Conservation (phyloP, 768 basidiomycete species). For the Boletus coccyginus region DNA sequence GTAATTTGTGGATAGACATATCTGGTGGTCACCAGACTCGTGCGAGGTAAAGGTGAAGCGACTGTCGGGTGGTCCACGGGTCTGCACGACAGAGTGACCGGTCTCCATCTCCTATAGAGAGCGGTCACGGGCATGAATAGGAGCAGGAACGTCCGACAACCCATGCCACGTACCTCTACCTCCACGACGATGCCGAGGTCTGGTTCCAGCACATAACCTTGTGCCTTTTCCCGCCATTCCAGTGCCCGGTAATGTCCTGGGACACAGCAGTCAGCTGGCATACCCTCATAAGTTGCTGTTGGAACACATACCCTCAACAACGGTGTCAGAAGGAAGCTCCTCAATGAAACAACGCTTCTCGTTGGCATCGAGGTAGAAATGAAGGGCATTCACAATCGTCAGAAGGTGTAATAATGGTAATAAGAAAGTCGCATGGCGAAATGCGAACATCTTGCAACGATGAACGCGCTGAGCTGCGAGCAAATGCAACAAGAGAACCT, state of each 20-base stretch:
- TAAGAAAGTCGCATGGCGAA: slow-evolving; percentile 25
- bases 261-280: not conserved
- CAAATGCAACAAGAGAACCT: not conserved
- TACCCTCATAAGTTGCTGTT: not conserved
- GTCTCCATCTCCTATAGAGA: slow-evolving; percentile 75
- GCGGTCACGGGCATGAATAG: not conserved
- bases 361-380: slow-evolving; percentile 95
- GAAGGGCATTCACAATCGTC: slow-evolving; percentile 67
- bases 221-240: slow-evolving; percentile 79
- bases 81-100: slow-evolving; percentile 79
- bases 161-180: slow-evolving; percentile 65
- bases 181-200: slow-evolving; percentile 88
- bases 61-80: slow-evolving; percentile 86
- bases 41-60: slow-evolving; percentile 98
- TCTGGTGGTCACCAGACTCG: slow-evolving; percentile 94
- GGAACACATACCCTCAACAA: slow-evolving; percentile 74
- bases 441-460: slow-evolving; percentile 24
- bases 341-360: slow-evolving; percentile 96
- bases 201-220: slow-evolving; percentile 67
- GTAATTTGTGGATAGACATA: slow-evolving; percentile 93
- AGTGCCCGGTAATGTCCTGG: slow-evolving; percentile 89
- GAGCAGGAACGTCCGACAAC: too few species aligned
- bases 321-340: slow-evolving; percentile 92
- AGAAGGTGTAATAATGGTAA: slow-evolving; percentile 41
- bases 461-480: not conserved